Conservation (phyloP, 2,329 filamentous ascomycete species). For the Elsinoe arachidis region DNA sequence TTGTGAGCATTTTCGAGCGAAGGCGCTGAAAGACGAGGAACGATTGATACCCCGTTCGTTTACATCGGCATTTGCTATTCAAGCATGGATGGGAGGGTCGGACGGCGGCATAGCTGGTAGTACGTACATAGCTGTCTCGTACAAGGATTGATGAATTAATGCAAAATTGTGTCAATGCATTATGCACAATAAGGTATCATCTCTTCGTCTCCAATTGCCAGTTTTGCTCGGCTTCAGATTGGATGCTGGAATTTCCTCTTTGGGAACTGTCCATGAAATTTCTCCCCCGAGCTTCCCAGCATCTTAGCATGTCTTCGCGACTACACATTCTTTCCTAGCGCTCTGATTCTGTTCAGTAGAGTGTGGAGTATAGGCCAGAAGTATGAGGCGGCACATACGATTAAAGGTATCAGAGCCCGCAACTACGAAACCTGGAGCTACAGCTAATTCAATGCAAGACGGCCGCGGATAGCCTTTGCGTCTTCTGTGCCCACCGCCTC, state of each 20-base stretch:
- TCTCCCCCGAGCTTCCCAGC: conserved; percentile 4
- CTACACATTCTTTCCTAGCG: neutral
- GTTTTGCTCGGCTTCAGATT: neutral
- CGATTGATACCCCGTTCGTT: conserved; percentile 10
- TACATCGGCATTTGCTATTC: neutral
- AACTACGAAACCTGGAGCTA: neutral
- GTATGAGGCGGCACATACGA: conserved; percentile 4
- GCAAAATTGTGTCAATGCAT: neutral
- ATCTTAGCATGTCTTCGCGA: neutral
- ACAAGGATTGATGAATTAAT: neutral
- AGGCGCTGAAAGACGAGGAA: conserved; percentile 1
- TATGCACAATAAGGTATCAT: neutral
- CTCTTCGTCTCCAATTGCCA: neutral
- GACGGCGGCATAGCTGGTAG: neutral
- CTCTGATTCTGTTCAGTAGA: neutral
- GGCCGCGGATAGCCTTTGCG: neutral
- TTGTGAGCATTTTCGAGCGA: conserved; percentile 7
- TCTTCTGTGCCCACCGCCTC: neutral
- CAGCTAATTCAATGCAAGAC: neutral
- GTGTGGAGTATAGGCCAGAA: neutral
- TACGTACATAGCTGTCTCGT: neutral
- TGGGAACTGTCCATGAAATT: conserved; percentile 2
- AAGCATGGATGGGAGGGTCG: neutral
- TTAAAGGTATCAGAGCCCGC: neutral
- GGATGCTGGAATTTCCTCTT: conserved; percentile 5